A percentile compares a stretch with the other conserved stretches of the same genome.
phyloP scores from a whole-genome alignment of 352 stramenopile genomes.

The Phytophthora tentaculata region DNA sequence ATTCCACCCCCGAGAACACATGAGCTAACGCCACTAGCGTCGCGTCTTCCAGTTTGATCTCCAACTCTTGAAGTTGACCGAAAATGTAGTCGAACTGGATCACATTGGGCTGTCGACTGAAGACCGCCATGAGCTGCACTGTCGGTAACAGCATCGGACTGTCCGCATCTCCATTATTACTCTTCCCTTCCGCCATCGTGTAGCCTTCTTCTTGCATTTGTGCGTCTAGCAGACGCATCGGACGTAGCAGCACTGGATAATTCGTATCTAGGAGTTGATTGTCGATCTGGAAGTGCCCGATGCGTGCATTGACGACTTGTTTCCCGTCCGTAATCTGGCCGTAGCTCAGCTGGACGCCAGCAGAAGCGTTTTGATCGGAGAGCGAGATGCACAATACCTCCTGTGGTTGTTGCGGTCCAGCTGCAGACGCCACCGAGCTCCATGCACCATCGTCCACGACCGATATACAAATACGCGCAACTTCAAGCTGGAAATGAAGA shows the following conservation, averaged over 20 bases:
- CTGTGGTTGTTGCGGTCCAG: constrained; percentile 47
- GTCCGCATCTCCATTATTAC: constrained; percentile 12
- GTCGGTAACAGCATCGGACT: constrained; percentile 68
- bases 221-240: constrained; percentile 69
- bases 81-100: constrained; percentile 90
- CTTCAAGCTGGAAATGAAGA: constrained; percentile 77
- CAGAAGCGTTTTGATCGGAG: constrained; percentile 69
- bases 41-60: constrained; percentile 87
- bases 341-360: constrained; percentile 82
- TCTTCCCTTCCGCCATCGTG: constrained; percentile 26
- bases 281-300: constrained; percentile 86
- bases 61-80: constrained; percentile 84
- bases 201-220: constrained; percentile 73
- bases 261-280: constrained; percentile 88
- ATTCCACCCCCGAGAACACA: constrained; percentile 78
- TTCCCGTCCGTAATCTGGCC: constrained; percentile 68
- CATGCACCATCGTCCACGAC: constrained; percentile 72
- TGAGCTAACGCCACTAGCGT: constrained; percentile 76
- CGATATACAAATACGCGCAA: constrained; percentile 77
- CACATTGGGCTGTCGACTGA: constrained; percentile 62
- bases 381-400: constrained; percentile 82
- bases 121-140: constrained; percentile 84
- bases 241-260: constrained; percentile 79
- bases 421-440: constrained; percentile 29
- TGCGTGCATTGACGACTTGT: constrained; percentile 77